Base-by-base conservation (phyloP, 2,329 filamentous ascomycete species). In the Plectosphaerella plurivora region DNA sequence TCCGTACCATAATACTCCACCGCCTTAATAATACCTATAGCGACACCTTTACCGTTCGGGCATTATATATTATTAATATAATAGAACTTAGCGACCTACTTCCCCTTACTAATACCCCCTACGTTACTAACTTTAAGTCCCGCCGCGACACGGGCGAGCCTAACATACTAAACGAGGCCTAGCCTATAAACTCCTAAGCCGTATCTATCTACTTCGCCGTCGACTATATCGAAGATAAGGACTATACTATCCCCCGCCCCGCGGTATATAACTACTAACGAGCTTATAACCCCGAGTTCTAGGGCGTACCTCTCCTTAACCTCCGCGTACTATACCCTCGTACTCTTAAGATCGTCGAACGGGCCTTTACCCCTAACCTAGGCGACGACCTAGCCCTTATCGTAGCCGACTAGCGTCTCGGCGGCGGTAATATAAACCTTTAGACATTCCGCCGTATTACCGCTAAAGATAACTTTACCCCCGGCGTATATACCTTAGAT, bases 201-300 rank as follows among this genome's bases (percentile, higher is more conserved):
- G 61, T 64, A 3, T 63, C 61, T 3, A 63, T 64, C 49, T 63
- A 60, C 49, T 64, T 64, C 22, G 60, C 61, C 0, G 61, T 64
- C n/a, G 62, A 64, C 20, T 59, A 64, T 14, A 55, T 60, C 3
- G 59, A 61, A 1, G 61, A 60, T 2, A 57, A 60, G 33, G 56
- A 64, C 16, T 45, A 63, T 15, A 63, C 57, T 0, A 63, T 64
- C 1, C 55, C 55, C 1, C 61, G 59, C 11, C 62, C 62, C 0
- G 45, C 55, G 1, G 50, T 47, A 3, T 63, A 63, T 15, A 60
- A 63, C 16, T 54, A 58, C 49, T 64, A 61, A 61, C 55, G 59
- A 3, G 49, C 47, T 8, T 59, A 46, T 6, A 59, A 61, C 5
- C 62, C 62, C 0, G 57, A 55, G 0, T 64, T 64, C n/a, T 64